These are phyloP conservation scores for Populus ilicifolia DNA, from an alignment of 345 rosid species.

Conservation along the genomic window DNA sequence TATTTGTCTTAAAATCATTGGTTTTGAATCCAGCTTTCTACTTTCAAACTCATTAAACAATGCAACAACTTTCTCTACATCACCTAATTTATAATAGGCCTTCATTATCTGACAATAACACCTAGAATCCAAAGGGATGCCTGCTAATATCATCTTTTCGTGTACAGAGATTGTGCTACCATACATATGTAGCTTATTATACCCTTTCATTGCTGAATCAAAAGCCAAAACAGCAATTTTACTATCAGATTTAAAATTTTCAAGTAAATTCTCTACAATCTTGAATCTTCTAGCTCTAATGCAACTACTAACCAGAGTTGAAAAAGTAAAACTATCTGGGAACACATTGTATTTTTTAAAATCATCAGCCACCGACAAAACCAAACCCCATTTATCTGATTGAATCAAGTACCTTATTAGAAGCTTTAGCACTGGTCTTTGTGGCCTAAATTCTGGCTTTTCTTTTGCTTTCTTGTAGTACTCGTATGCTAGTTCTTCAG, in stretches of 20 bases:
- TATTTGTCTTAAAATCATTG: slow-evolving; percentile 27
- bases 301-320: slow-evolving; percentile 48
- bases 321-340: slow-evolving; percentile 57
- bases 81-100: slow-evolving; percentile 52
- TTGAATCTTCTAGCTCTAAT: slow-evolving; percentile 55
- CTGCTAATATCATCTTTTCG: slow-evolving; percentile 43
- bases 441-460: slow-evolving; percentile 46
- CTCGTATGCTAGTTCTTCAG: slow-evolving; percentile 40
- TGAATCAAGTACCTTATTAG: slow-evolving; percentile 53
- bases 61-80: slow-evolving; percentile 44
- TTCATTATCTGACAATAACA: slow-evolving; percentile 66
- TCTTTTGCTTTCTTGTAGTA: slow-evolving; percentile 61
- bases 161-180: slow-evolving; percentile 49
- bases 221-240: slow-evolving; percentile 44
- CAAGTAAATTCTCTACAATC: slow-evolving; percentile 45
- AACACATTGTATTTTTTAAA: slow-evolving; percentile 45
- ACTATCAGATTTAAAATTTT: slow-evolving; percentile 36
- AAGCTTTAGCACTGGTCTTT: slow-evolving; percentile 39
- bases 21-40: slow-evolving; percentile 31
- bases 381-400: slow-evolving; percentile 57
- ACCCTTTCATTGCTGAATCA: slow-evolving; percentile 68
- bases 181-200: slow-evolving; percentile 79
- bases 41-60: slow-evolving; percentile 56
- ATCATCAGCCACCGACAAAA: slow-evolving; percentile 49
- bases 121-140: slow-evolving; percentile 41